Evolutionary conservation across 306 rosid genomes (phyloP).

Genomic region (Medicago arabica): DNA sequence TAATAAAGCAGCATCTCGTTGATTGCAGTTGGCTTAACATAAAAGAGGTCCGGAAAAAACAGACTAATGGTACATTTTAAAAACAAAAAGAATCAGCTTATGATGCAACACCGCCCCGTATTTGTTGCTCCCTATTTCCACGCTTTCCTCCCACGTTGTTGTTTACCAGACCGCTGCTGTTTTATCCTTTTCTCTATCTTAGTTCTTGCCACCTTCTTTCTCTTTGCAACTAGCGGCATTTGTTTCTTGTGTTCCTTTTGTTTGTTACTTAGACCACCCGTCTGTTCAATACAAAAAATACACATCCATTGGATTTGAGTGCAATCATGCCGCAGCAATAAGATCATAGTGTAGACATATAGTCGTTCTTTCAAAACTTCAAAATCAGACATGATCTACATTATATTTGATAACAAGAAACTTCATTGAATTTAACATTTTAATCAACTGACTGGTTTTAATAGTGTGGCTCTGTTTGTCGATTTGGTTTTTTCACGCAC

Average conservation of each 20-base stretch:
- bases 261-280: conserved; percentile 83
- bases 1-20: not conserved
- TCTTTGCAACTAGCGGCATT: conserved; percentile 81
- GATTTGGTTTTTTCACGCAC: not conserved
- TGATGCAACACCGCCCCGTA: not conserved
- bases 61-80: not conserved
- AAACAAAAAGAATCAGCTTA: not conserved
- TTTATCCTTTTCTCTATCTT: conserved; percentile 62
- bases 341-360: not conserved
- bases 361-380: conserved; percentile 3
- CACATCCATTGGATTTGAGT: conserved; percentile 3
- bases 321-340: conserved; percentile 17
- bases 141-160: conserved; percentile 80
- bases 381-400: not conserved
- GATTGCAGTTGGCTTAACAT: not conserved
- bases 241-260: conserved; percentile 87
- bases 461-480: not conserved
- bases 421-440: not conserved
- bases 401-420: not conserved
- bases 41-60: not conserved
- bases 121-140: conserved; percentile 56
- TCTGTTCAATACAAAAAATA: conserved; percentile 52
- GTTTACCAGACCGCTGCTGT: conserved; percentile 60
- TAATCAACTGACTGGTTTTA: conserved; percentile 9
- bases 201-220: conserved; percentile 55